phyloP scores from a whole-genome alignment of 139 green algal genomes.

The Picochlorum sp. region DNA sequence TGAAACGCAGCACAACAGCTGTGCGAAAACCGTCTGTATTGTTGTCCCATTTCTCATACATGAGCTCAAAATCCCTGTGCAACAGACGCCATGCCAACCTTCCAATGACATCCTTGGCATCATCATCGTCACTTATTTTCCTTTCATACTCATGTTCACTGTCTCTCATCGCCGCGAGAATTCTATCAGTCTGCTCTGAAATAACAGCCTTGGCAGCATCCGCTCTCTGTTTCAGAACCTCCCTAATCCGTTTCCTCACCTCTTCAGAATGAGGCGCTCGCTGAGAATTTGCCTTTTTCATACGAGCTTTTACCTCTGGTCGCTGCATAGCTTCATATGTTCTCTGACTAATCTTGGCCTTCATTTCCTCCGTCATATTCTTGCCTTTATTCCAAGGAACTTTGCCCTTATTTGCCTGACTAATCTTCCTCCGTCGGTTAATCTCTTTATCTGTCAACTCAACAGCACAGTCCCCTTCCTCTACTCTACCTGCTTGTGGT shows the following conservation, averaged over 20 bases:
- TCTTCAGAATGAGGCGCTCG: background rate
- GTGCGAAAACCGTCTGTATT: background rate
- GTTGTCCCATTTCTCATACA: background rate
- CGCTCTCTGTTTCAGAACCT: background rate
- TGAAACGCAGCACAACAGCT: background rate
- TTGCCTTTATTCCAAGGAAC: constrained; percentile 57
- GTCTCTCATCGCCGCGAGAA: background rate
- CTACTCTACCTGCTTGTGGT: too few relatives aligned
- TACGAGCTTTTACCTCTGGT: constrained; percentile 21
- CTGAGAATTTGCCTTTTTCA: background rate
- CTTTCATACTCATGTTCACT: constrained; percentile 3
- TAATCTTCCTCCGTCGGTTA: constrained; percentile 38
- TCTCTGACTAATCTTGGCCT: constrained; percentile 25
- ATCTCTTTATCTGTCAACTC: constrained; percentile 27
- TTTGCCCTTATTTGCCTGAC: constrained; percentile 42
- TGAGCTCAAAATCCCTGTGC: constrained; percentile 1
- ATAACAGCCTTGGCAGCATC: constrained; percentile 3
- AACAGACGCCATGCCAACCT: background rate
- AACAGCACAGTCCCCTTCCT: background rate
- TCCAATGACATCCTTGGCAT: background rate
- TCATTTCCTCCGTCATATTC: constrained; percentile 17
- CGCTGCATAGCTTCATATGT: constrained; percentile 35
- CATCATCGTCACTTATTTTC: background rate
- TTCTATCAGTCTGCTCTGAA: background rate
- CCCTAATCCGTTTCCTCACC: background rate